Evolutionary conservation across 2,329 filamentous ascomycete species (phyloP).

Genomic region (Arthrobotrys conoides): DNA sequence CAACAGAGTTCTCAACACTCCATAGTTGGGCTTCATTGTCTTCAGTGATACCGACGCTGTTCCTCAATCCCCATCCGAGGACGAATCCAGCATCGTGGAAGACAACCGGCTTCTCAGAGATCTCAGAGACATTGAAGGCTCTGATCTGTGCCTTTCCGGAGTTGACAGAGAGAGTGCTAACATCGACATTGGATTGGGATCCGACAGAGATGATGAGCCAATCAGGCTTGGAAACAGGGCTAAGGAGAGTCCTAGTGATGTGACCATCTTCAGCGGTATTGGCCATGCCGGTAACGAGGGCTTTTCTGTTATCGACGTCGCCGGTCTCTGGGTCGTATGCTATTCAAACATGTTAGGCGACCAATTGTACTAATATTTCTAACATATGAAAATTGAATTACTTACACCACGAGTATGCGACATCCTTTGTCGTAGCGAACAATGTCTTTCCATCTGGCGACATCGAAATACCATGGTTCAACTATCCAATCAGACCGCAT

Average conservation of each 20-base stretch:
- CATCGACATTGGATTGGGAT: conserved; percentile 76
- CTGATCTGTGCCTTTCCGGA: conserved; percentile 78
- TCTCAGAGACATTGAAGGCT: conserved; percentile 71
- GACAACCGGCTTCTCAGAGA: conserved; percentile 69
- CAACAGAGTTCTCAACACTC: conserved; percentile 79
- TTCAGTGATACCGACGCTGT: conserved; percentile 79
- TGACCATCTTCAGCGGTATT: conserved; percentile 75
- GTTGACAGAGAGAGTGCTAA: conserved; percentile 69
- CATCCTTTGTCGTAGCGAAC: conserved; percentile 55
- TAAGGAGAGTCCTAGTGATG: conserved; percentile 76
- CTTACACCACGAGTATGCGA: conserved; percentile 57
- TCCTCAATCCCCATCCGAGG: conserved; percentile 79
- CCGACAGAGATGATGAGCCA: conserved; percentile 78
- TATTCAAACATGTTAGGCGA: conserved; percentile 13
- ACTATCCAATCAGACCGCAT: conserved; percentile 18
- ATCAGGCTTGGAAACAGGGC: conserved; percentile 71
- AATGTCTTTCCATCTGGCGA: conserved; percentile 51
- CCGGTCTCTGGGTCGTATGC: conserved; percentile 52
- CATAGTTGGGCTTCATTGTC: conserved; percentile 71
- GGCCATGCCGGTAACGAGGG: conserved; percentile 56
- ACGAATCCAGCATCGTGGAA: conserved; percentile 71
- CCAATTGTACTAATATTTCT: not conserved
- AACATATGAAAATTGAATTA: not conserved
- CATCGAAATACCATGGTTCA: conserved; percentile 59
- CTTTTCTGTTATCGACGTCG: conserved; percentile 40